Conservation (phyloP, 768 basidiomycete species). For the Rhodotorula kratochvilovae region DNA sequence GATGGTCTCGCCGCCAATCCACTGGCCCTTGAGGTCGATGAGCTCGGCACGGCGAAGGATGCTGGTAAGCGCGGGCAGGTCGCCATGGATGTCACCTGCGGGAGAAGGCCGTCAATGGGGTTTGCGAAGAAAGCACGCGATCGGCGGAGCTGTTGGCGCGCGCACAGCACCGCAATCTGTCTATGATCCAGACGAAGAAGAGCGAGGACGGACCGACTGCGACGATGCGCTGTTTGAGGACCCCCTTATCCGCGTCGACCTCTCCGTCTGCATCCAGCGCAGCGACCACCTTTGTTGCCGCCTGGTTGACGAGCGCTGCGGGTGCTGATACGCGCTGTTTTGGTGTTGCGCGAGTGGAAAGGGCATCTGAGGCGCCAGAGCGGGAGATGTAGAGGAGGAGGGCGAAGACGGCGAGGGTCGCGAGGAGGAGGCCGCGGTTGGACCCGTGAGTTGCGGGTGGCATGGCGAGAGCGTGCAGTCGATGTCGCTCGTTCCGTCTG, state of each 20-base stretch:
- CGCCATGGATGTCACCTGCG: slow-evolving; percentile 81
- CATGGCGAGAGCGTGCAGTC: too few species aligned
- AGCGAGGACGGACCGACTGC: not conserved
- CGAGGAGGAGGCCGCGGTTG: not conserved
- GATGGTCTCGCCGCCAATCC: slow-evolving; percentile 76
- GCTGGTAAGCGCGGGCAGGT: slow-evolving; percentile 68
- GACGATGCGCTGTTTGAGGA: slow-evolving; percentile 15
- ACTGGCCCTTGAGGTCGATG: slow-evolving; percentile 65
- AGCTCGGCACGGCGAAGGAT: slow-evolving; percentile 78
- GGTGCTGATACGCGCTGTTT: not conserved
- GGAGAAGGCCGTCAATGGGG: too few species aligned
- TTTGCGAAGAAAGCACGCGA: too few species aligned
- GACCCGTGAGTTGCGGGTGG: not conserved
- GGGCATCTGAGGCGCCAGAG: too few species aligned
- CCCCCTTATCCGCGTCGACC: too few species aligned
- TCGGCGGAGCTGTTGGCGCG: too few species aligned
- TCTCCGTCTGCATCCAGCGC: not conserved
- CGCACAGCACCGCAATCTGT: too few species aligned
- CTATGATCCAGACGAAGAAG: not conserved
- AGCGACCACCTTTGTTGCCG: not conserved
- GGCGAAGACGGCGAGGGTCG: not conserved
- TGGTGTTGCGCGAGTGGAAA: not conserved
- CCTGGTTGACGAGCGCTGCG: slow-evolving; percentile 11
- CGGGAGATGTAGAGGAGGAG: not conserved
- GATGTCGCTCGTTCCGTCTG: too few species aligned